Evolutionary conservation across 2,329 filamentous ascomycete genomes (phyloP).

Genomic region (Aspergillus fructus): DNA sequence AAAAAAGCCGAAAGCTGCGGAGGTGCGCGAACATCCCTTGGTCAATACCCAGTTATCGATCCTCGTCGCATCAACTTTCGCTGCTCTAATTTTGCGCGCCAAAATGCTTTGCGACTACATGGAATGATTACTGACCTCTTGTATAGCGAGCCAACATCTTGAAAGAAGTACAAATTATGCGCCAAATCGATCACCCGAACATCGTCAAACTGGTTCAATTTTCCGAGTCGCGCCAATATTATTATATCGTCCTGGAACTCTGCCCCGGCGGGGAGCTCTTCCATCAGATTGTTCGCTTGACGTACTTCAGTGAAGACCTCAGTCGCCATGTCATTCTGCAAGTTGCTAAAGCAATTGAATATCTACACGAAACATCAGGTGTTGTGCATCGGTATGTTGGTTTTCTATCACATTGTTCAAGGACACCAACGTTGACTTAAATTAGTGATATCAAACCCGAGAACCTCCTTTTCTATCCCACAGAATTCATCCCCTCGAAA

Average conservation of each 20-base stretch:
- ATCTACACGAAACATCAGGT: constrained; percentile 89
- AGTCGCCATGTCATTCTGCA: constrained; percentile 93
- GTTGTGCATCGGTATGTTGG: constrained; percentile 87
- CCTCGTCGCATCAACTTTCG: constrained; percentile 1
- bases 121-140: background rate
- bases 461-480: constrained; percentile 90
- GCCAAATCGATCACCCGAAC: constrained; percentile 91
- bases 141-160: constrained; percentile 88
- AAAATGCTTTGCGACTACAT: background rate
- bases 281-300: constrained; percentile 96
- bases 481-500: constrained; percentile 76
- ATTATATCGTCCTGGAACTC: constrained; percentile 94
- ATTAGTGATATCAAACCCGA: constrained; percentile 81
- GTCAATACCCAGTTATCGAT: background rate
- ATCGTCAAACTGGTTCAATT: constrained; percentile 94
- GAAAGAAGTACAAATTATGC: constrained; percentile 99
- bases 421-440: background rate
- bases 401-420: background rate
- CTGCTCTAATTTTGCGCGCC: background rate
- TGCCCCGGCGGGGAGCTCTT: constrained; percentile 95
- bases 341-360: constrained; percentile 90
- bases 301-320: constrained; percentile 95
- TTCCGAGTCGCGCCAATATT: constrained; percentile 89
- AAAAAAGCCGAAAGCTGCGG: constrained; percentile 90
- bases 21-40: constrained; percentile 67